A percentile compares a stretch with the other conserved stretches of the same genome.
These are phyloP conservation scores for Aspergillus awamori DNA, from an alignment of 2,329 filamentous ascomycete species.

Conservation along the genomic window DNA sequence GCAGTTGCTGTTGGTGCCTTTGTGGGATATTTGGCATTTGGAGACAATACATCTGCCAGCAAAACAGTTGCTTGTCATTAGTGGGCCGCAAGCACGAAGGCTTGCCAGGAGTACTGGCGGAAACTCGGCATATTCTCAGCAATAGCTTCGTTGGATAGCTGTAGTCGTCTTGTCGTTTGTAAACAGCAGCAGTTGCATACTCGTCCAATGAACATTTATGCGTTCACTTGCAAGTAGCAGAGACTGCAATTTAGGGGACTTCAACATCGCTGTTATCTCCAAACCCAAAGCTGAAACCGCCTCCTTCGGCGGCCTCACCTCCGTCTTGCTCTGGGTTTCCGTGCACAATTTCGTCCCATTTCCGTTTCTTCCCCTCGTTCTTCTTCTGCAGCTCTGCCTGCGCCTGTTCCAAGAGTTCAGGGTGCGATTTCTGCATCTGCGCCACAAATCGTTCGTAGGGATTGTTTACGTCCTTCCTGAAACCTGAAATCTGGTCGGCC, in stretches of 20 bases:
- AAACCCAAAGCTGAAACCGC: slow-evolving; percentile 67
- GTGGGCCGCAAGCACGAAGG: slow-evolving; percentile 1
- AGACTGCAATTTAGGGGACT: slow-evolving; percentile 43
- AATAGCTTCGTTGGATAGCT: background rate
- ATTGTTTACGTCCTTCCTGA: slow-evolving; percentile 69
- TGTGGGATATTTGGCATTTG: slow-evolving; percentile 82
- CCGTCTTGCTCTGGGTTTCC: slow-evolving; percentile 46
- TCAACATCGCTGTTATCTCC: slow-evolving; percentile 59
- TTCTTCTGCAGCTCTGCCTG: slow-evolving; percentile 67
- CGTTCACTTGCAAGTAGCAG: background rate
- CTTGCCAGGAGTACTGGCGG: background rate
- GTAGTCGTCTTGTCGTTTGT: background rate
- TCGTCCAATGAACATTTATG: slow-evolving; percentile 1
- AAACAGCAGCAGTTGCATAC: slow-evolving; percentile 7
- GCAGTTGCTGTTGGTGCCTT: slow-evolving; percentile 87
- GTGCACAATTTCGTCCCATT: slow-evolving; percentile 80
- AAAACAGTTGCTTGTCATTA: slow-evolving; percentile 93
- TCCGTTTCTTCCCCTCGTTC: slow-evolving; percentile 70
- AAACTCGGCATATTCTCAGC: background rate
- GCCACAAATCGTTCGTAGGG: slow-evolving; percentile 76
- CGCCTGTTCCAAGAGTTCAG: slow-evolving; percentile 68
- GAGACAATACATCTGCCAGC: slow-evolving; percentile 67
- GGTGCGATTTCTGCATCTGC: slow-evolving; percentile 64
- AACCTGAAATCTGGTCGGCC: slow-evolving; percentile 84
- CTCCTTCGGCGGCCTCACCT: slow-evolving; percentile 31